Evolutionary conservation across 495 filamentous ascomycete genomes (phyloP), one percentile per base, ranked within the genome.

Genomic region (Aspergillus panamensis): DNA sequence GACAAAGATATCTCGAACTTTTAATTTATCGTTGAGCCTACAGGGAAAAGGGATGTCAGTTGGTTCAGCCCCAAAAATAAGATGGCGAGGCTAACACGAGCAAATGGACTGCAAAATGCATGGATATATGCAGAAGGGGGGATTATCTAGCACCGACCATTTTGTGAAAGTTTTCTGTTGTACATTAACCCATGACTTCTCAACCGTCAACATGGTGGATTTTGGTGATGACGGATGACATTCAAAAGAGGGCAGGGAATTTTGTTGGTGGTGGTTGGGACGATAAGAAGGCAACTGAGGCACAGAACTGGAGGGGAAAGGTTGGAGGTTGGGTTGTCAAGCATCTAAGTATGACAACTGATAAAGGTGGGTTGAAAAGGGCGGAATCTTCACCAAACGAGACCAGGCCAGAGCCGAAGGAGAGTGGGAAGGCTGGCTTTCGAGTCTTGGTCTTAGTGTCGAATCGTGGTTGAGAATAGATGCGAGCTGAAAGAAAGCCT

Each of bases 111-210:
- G 35, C 35, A 39, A n/a, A n/a, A 39, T 39, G 35, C 35, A 39
- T 39, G 8, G 35, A 19, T 49, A 48, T 10, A 39, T 37, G 33
- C 39, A 33, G 31, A 29, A 48, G 21, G 29, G 29, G 43, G 45
- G 21, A 48, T 21, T 14, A 9, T 6, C 31, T 6, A n/a, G 30
- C 40, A 68, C 80, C 52, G 66, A 91, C 90, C 94, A 97, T 86
- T 97, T 97, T 17, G 92, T 96, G 72, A 97, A 97, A n/a, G 94
- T 98, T 83, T 97, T 98, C 72, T 97, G 88, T 77, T 97, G 93
- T 67, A 96, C 92, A 66, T 86, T 90, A 67, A 97, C 86, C 93
- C 93, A 97, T 76, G 87, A 87, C 80, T 93, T 89, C 78, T 96
- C 84, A 64, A 84, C 78, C 71, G 80, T 73, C 71, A 82, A 78